Base-by-base conservation (phyloP, 441 rosid genomes). In the Bocquillonia castaneifolia region DNA sequence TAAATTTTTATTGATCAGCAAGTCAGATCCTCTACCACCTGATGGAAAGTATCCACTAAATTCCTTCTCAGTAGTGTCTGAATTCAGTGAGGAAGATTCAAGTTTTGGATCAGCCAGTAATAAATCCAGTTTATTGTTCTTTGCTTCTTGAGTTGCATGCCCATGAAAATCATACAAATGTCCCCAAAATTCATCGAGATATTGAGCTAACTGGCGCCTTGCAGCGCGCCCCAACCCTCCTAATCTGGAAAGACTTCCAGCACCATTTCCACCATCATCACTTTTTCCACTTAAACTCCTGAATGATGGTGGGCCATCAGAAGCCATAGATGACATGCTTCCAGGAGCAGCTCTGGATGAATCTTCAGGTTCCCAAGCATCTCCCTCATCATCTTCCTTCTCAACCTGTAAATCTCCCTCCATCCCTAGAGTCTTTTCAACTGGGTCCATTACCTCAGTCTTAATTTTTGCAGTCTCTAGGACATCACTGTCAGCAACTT, bases 181-280 rank as follows among this genome's bases (percentile, higher is more conserved):
- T 37, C 91, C 98, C 99, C 99, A 95, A 78, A 95, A 95, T 72
- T 92, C 99, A 64, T 86, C 93, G 34, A 95, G 94, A 63, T 70
- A 81, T 7, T 74, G 76, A 57, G 96, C 88, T 74, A 95, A 72
- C 65, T 95, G 93, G 32, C 95, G 89, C 74, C 97, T 83, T 9
- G 98, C 96, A 59, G 98, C 96, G 66, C 99, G 97, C n/a, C 99
- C 99, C 66, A 95, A 71, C 63, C 97, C 99, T 66, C 84, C 92
- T 79, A 95, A 78, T 81, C 96, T 89, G 28, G 98, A 89, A 76
- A 95, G 96, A 78, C 98, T 92, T 61, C 95, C 99, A 44, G 83
- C 67, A 67, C 92, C 91, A 79, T 79, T 94, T 60, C 93, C 99
- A 63, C 84, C 85, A 14, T 90, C 99, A 55, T 90, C 98, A 66